phyloP scores from a whole-genome alignment of 1,139 yeast species.

The Yamadazyma blattariae region DNA sequence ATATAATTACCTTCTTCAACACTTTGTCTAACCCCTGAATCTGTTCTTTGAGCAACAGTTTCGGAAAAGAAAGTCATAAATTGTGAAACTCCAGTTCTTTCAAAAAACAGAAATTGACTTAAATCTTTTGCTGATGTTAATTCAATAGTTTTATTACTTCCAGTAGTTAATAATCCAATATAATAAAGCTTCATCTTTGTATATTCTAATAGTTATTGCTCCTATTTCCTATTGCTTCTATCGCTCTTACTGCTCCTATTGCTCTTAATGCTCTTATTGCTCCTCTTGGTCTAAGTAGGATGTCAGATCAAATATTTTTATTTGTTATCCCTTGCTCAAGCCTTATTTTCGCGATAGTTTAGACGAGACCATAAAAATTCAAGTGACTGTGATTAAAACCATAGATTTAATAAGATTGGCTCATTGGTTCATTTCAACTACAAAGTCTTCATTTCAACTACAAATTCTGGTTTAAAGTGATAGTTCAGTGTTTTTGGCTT shows the following conservation, averaged over 20 bases:
- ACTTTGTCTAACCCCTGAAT: constrained; percentile 87
- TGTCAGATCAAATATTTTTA: too few relatives aligned
- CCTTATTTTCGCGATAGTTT: too few relatives aligned
- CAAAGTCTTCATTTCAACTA: too few relatives aligned
- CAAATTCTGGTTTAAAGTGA: too few relatives aligned
- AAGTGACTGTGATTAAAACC: too few relatives aligned
- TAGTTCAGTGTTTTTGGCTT: too few relatives aligned
- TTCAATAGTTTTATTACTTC: constrained; percentile 66
- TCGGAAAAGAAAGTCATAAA: constrained; percentile 93
- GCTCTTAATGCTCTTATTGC: background rate
- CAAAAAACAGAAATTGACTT: constrained; percentile 83
- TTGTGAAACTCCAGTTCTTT: constrained; percentile 72
- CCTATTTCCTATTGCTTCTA: background rate
- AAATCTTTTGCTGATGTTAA: constrained; percentile 80
- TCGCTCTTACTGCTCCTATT: too few relatives aligned
- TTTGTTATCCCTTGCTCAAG: too few relatives aligned
- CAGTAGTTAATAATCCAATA: constrained; percentile 77
- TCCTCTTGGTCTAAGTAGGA: too few relatives aligned
- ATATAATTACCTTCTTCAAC: constrained; percentile 90
- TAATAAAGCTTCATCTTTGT: constrained; percentile 89
- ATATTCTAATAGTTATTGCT: background rate
- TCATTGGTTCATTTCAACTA: too few relatives aligned
- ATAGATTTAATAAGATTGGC: too few relatives aligned
- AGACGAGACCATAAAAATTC: too few relatives aligned
- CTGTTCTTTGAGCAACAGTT: constrained; percentile 87